Conservation (phyloP, 2,329 filamentous ascomycete genomes). For the Aphanocladium album region DNA sequence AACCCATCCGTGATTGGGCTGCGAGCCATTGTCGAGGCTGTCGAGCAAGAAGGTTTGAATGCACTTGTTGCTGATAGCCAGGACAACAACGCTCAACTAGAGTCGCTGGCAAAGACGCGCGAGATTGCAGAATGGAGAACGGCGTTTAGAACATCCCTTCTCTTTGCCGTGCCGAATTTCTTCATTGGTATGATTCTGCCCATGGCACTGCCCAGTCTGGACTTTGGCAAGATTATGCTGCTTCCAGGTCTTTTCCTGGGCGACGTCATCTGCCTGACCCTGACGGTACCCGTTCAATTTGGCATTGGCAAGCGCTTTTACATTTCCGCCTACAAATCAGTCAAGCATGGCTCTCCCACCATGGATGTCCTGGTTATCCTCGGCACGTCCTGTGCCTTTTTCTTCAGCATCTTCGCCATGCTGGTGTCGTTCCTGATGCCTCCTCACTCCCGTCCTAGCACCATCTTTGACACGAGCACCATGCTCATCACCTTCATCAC, state of each 20-base stretch:
- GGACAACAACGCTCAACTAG: slow-evolving; percentile 93
- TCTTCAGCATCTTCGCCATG: slow-evolving; percentile 90
- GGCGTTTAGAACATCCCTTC: slow-evolving; percentile 71
- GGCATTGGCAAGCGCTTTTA: slow-evolving; percentile 95
- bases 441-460: slow-evolving; percentile 75
- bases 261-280: slow-evolving; percentile 73
- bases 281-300: slow-evolving; percentile 94
- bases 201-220: slow-evolving; percentile 70
- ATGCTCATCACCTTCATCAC: slow-evolving; percentile 98
- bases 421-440: slow-evolving; percentile 68
- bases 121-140: slow-evolving; percentile 91
- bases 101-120: slow-evolving; percentile 91
- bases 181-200: slow-evolving; percentile 90
- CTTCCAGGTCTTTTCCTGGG: slow-evolving; percentile 79
- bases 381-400: slow-evolving; percentile 91
- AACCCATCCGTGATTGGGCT: slow-evolving; percentile 69
- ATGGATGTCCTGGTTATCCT: slow-evolving; percentile 97
- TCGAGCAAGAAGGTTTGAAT: slow-evolving; percentile 82
- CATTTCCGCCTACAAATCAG: slow-evolving; percentile 82
- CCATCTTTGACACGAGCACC: slow-evolving; percentile 94
- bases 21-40: slow-evolving; percentile 71
- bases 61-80: slow-evolving; percentile 85
- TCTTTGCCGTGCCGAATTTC: slow-evolving; percentile 87
- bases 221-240: slow-evolving; percentile 66
- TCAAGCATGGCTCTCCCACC: slow-evolving; percentile 86